A percentile compares a stretch with the other conserved stretches of the same genome.
These are phyloP conservation scores for Rhodamnia argentea DNA, from an alignment of 345 rosid genomes.

Conservation along the genomic window DNA sequence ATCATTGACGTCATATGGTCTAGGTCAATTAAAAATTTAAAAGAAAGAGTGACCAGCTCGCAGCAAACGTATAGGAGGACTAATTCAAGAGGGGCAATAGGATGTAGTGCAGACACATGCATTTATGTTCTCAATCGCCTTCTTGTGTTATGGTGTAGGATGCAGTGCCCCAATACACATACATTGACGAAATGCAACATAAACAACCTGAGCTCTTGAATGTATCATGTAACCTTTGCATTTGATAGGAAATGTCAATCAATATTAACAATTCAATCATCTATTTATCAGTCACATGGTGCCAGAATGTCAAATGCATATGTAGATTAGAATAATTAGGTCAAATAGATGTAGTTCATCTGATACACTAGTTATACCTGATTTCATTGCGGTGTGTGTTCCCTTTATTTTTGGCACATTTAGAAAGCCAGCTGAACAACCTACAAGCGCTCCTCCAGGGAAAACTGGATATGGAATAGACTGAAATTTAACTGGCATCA, in stretches of 20 bases:
- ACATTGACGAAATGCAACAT: neutral
- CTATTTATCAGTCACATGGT: neutral
- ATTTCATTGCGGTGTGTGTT: slow-evolving; percentile 98
- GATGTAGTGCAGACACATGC: neutral
- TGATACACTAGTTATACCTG: slow-evolving; percentile 34
- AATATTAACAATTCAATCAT: neutral
- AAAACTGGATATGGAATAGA: slow-evolving; percentile 97
- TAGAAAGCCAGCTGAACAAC: slow-evolving; percentile 94
- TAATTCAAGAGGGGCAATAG: neutral
- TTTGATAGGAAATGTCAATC: neutral
- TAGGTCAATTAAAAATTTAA: neutral
- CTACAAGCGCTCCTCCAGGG: slow-evolving; percentile 94
- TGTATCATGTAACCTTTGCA: neutral
- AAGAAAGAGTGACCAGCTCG: neutral
- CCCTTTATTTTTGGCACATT: slow-evolving; percentile 98
- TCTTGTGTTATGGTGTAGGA: neutral
- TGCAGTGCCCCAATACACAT: neutral
- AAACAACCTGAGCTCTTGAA: neutral
- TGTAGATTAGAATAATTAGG: neutral
- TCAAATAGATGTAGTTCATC: neutral
- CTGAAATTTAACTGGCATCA: slow-evolving; percentile 93
- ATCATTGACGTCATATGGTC: neutral
- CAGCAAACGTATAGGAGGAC: neutral
- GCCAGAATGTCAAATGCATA: neutral
- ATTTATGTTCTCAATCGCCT: neutral